Evolutionary conservation across 805 yeast genomes (phyloP), one percentile per base, ranked within the genome.

Genomic region (Nakazawaea peltata): DNA sequence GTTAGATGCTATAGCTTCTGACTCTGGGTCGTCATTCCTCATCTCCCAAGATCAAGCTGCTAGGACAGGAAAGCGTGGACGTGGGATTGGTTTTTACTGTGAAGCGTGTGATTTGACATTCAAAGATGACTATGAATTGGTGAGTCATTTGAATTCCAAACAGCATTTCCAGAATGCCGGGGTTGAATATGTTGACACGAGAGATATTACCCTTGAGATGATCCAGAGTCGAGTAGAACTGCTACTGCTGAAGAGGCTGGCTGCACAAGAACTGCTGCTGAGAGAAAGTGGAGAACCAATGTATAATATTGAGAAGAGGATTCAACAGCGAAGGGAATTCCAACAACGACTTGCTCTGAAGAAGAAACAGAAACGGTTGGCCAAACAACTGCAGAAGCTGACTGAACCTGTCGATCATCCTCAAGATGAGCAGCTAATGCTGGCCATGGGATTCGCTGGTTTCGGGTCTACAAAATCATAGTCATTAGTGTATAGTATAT

Each of bases 1-100:
- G 19, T 40, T 56, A 4, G 33, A 37, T 7, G 43, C 51, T 29
- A 48, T 55, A 9, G 54, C 51, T 30, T 39, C 41, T 18, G 29
- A 49, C 41, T 47, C 46, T 28, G 44, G 33, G 22, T 36, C 49
- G 1, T 39, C 51, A 1, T 46, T 56, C 36, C n/a, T n/a, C n/a
- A 54, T 55, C 1, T 45, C 51, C 7, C 42, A 50, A 0, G 31
- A 42, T 17, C 46, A 40, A 26, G 34, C 47, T 6, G 36, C 40
- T 2, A 41, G 50, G 13, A 44, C 65, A 5, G 59, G 61, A 50
- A 35, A 56, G 45, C 29, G 61, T 41, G 74, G 86, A 36, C 68
- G 68, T 37, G 74, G 82, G 18, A 83, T 84, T 41, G 96, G 97
- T 16, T 90, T 90, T 56, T 71, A 71, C 46, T 92, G 98, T 57